A percentile compares a stretch with the other conserved stretches of the same genome.
Conservation (phyloP, 768 basidiomycete species). For the Glaciozyma antarctica region DNA sequence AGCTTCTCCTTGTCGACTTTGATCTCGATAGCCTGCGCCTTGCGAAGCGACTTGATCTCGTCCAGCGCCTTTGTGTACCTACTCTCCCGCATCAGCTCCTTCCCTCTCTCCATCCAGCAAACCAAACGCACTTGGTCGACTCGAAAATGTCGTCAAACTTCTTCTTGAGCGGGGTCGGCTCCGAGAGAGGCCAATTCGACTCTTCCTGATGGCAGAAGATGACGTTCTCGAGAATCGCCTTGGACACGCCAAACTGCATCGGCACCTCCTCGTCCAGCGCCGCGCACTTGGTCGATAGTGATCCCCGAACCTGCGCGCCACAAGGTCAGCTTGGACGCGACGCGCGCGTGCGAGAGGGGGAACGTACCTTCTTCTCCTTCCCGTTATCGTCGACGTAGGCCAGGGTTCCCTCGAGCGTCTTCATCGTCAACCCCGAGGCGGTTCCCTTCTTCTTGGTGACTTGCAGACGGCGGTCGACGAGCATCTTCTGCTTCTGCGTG, state of each 20-base stretch:
- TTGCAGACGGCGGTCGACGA: slow-evolving; percentile 78
- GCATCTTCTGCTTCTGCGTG: slow-evolving; percentile 80
- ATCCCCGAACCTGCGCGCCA: slow-evolving; percentile 52
- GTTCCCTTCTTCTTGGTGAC: slow-evolving; percentile 84
- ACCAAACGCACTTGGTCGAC: slow-evolving; percentile 64
- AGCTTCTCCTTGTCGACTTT: slow-evolving; percentile 77
- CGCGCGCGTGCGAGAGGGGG: neutral
- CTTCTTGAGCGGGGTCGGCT: slow-evolving; percentile 85
- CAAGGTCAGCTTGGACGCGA: neutral
- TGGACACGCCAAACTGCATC: slow-evolving; percentile 83
- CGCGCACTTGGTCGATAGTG: slow-evolving; percentile 93
- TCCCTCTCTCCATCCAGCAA: neutral
- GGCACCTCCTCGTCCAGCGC: slow-evolving; percentile 95
- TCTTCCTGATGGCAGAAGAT: slow-evolving; percentile 99
- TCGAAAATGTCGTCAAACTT: slow-evolving; percentile 99
- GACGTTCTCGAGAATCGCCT: slow-evolving; percentile 96
- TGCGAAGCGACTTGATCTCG: slow-evolving; percentile 76
- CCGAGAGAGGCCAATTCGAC: slow-evolving; percentile 92
- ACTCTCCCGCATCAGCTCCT: neutral
- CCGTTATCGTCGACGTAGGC: slow-evolving; percentile 60
- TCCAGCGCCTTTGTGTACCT: slow-evolving; percentile 97
- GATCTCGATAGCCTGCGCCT: slow-evolving; percentile 79
- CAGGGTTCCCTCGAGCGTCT: slow-evolving; percentile 88
- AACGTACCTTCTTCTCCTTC: slow-evolving; percentile 64
- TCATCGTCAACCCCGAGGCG: slow-evolving; percentile 65